Evolutionary conservation across 2,329 filamentous ascomycete genomes (phyloP).

Genomic region (Aspergillus novoparasiticus): DNA sequence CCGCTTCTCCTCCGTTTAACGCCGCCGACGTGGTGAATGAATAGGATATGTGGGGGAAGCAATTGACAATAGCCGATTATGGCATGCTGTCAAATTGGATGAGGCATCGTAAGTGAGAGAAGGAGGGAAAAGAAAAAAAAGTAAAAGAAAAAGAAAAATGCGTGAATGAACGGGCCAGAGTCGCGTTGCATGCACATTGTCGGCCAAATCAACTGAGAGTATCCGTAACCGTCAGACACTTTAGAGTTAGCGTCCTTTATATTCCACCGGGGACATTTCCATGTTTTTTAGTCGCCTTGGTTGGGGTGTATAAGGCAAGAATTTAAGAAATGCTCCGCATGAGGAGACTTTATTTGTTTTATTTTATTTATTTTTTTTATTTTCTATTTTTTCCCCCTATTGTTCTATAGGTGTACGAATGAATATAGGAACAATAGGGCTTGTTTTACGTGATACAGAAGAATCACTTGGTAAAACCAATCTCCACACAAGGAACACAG

Average conservation of each 20-base stretch:
- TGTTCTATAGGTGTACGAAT: too few species aligned
- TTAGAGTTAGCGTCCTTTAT: neutral
- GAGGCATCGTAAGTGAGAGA: conserved; percentile 20
- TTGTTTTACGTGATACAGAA: neutral
- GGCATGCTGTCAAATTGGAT: conserved; percentile 31
- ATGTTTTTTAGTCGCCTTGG: neutral
- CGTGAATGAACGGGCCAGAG: neutral
- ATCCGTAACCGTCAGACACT: neutral
- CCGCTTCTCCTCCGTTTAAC: neutral
- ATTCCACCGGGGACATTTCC: neutral
- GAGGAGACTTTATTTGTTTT: neutral
- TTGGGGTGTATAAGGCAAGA: neutral
- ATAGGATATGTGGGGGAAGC: conserved; percentile 10
- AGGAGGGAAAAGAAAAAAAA: neutral
- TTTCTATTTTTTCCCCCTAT: too few species aligned
- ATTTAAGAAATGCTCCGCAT: neutral
- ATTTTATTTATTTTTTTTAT: neutral
- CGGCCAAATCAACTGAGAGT: neutral
- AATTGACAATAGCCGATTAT: conserved; percentile 19
- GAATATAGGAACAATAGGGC: neutral
- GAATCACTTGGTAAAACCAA: neutral
- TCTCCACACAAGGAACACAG: neutral
- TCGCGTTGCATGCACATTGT: conserved; percentile 6
- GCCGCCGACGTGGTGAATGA: neutral
- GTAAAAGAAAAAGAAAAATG: neutral